A percentile compares a stretch with the other conserved stretches of the same genome.
These are phyloP conservation scores for Fraxinus anomala DNA, from an alignment of 257 asterid genomes.

Conservation along the genomic window DNA sequence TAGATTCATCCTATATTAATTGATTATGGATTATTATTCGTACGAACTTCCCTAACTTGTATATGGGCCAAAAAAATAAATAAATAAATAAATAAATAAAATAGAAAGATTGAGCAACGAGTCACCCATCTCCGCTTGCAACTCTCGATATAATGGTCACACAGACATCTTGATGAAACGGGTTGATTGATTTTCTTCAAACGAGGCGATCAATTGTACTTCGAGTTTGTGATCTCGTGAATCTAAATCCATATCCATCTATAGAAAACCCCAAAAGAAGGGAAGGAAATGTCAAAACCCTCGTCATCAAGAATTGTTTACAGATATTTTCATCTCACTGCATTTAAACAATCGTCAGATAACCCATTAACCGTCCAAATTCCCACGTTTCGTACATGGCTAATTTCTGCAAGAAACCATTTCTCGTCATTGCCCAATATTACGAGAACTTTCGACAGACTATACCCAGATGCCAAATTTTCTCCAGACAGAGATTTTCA, in stretches of 20 bases:
- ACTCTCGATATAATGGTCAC: background rate
- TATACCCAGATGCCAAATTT: slow-evolving; percentile 35
- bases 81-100: too few relatives aligned
- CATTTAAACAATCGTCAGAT: slow-evolving; percentile 50
- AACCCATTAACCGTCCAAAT: slow-evolving; percentile 39
- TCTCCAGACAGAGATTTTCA: slow-evolving; percentile 28
- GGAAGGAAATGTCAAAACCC: slow-evolving; percentile 57
- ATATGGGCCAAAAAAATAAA: too few relatives aligned
- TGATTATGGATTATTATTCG: too few relatives aligned
- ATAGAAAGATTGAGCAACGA: background rate
- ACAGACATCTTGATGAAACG: background rate
- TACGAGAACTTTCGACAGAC: slow-evolving; percentile 34
- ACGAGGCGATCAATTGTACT: background rate
- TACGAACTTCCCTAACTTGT: too few relatives aligned
- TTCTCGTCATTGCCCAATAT: slow-evolving; percentile 44
- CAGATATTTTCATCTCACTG: slow-evolving; percentile 46
- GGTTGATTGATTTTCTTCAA: slow-evolving; percentile 1
- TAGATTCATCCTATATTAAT: too few relatives aligned
- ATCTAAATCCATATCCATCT: slow-evolving; percentile 20
- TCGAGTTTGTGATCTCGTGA: slow-evolving; percentile 29
- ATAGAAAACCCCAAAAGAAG: background rate
- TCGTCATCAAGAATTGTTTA: slow-evolving; percentile 57
- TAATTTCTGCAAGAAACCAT: slow-evolving; percentile 41
- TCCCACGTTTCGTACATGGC: slow-evolving; percentile 46
- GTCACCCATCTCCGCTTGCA: background rate